Percentiles rank a stretch among this genome's conserved stretches.
phyloP scores from a whole-genome alignment of 768 basidiomycete genomes.

The Lyophyllum semitale region DNA sequence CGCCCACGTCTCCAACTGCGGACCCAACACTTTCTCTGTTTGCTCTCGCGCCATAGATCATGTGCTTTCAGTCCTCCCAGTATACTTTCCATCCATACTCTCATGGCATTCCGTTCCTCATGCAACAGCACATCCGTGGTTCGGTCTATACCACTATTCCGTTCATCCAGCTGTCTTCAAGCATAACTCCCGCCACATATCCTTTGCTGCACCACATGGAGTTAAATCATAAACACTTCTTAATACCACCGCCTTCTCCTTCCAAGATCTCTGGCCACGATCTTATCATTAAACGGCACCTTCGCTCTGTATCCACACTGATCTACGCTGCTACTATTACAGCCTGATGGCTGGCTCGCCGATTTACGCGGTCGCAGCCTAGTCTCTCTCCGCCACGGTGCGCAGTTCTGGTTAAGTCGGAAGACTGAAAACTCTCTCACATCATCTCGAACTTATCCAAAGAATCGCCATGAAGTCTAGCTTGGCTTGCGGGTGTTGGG shows the following conservation, averaged over 20 bases:
- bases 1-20: background rate
- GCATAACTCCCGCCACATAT: background rate
- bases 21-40: background rate
- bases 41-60: background rate
- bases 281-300: background rate
- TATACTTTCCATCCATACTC: background rate
- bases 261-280: background rate
- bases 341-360: background rate
- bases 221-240: background rate
- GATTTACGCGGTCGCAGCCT: background rate
- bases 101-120: background rate
- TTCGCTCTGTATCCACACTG: background rate
- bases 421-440: background rate
- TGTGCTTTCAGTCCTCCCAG: background rate
- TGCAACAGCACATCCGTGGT: background rate
- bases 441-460: background rate
- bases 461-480: background rate
- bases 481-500: background rate
- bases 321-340: no score
- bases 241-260: background rate
- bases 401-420: background rate
- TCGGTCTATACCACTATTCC: constrained; percentile 1
- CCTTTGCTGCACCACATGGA: background rate
- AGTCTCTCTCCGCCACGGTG: background rate
- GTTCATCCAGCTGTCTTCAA: background rate